Conservation (phyloP, 1,284 basidiomycete genomes). For the Cryptococcus sp. region DNA sequence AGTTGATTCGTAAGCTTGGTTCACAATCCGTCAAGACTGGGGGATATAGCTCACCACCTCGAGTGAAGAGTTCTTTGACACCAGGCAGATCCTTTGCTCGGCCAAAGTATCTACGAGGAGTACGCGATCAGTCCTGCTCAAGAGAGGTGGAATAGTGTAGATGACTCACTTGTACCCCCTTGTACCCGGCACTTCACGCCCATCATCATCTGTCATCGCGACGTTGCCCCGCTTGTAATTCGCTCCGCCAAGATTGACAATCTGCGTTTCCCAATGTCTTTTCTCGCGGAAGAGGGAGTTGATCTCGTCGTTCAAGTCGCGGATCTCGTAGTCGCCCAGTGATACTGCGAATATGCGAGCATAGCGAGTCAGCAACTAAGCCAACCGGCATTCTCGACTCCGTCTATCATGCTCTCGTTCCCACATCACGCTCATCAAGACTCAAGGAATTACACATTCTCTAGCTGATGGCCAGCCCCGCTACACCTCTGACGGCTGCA, state of each 20-base stretch:
- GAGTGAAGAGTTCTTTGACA: constrained; percentile 87
- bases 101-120: constrained; percentile 79
- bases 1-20: neutral
- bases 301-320: constrained; percentile 97
- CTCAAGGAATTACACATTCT: neutral
- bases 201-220: constrained; percentile 89
- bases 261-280: constrained; percentile 96
- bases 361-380: neutral
- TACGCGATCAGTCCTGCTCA: neutral
- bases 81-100: constrained; percentile 95
- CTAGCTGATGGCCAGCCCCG: no score
- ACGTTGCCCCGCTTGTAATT: constrained; percentile 86
- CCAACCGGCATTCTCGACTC: no score
- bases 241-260: constrained; percentile 89
- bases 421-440: neutral
- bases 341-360: constrained; percentile 7
- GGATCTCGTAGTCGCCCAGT: constrained; percentile 91
- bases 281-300: constrained; percentile 96
- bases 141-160: no score
- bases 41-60: constrained; percentile 61
- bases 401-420: no score
- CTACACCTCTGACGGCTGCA: no score
- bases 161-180: constrained; percentile 89
- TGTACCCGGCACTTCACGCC: constrained; percentile 93
- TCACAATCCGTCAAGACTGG: neutral